Conservation (phyloP, 2,329 filamentous ascomycete genomes). For the Colletotrichum tropicale region DNA sequence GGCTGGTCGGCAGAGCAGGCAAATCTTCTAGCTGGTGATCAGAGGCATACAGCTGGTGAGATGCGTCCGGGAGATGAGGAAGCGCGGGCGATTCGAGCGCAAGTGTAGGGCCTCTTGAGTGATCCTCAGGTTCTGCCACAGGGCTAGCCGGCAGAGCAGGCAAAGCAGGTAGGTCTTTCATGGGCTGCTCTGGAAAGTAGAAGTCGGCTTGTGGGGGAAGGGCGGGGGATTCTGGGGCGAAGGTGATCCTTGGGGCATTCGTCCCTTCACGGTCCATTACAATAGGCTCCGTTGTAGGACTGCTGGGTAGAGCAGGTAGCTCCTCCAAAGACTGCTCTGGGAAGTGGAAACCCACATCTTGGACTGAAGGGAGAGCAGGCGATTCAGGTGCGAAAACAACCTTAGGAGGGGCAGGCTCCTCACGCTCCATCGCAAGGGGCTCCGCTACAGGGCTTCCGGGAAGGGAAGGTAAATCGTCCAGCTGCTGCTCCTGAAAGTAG, state of each 20-base stretch:
- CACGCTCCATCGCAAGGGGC: neutral
- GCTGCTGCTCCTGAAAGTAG: neutral
- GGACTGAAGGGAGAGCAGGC: neutral
- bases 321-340: neutral
- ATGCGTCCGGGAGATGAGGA: neutral
- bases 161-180: neutral
- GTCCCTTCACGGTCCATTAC: neutral
- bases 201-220: neutral
- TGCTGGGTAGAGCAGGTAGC: neutral
- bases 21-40: constrained; percentile 2
- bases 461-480: neutral
- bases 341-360: neutral
- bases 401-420: neutral
- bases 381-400: neutral
- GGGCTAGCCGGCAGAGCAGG: neutral
- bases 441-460: neutral
- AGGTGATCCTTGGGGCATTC: neutral
- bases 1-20: constrained; percentile 19
- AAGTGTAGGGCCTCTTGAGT: neutral
- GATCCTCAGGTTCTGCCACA: neutral
- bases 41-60: neutral
- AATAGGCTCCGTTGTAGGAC: neutral
- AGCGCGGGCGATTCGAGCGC: neutral
- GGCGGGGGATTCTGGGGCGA: neutral
- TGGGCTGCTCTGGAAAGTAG: neutral